These are phyloP conservation scores for Chaetomium fimeti DNA, from an alignment of 495 filamentous ascomycete species.

Conservation along the genomic window DNA sequence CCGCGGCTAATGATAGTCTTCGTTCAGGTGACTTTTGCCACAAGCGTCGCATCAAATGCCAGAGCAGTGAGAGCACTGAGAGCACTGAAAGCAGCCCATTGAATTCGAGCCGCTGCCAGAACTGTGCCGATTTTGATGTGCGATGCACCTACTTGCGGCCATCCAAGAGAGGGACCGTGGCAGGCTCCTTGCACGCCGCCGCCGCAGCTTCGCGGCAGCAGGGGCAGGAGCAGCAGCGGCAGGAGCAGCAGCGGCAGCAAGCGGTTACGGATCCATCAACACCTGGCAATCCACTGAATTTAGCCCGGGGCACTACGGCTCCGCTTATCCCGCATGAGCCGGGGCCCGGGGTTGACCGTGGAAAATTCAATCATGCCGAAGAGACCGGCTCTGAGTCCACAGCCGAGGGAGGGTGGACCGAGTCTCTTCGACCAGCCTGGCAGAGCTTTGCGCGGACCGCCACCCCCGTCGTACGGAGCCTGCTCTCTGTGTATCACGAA, in stretches of 20 bases:
- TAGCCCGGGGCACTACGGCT: neutral
- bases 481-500: slow-evolving; percentile 48
- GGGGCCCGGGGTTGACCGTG: neutral
- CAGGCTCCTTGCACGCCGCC: neutral
- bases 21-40: slow-evolving; percentile 35
- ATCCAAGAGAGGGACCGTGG: slow-evolving; percentile 20
- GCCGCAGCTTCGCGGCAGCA: slow-evolving; percentile 7
- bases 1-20: slow-evolving; percentile 16
- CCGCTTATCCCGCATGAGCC: neutral
- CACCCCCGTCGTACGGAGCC: slow-evolving; percentile 20
- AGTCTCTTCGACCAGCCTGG: slow-evolving; percentile 23
- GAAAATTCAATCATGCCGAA: slow-evolving; percentile 6
- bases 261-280: neutral
- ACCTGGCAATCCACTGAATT: neutral
- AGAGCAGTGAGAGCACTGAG: too few relatives aligned
- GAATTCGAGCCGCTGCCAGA: slow-evolving; percentile 31
- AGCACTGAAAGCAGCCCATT: slow-evolving; percentile 19
- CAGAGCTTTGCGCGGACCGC: slow-evolving; percentile 22
- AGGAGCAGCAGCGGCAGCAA: slow-evolving; percentile 20
- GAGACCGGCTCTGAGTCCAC: slow-evolving; percentile 10
- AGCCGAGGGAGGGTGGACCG: slow-evolving; percentile 9
- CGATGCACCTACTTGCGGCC: slow-evolving; percentile 24
- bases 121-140: slow-evolving; percentile 31
- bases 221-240: too few relatives aligned
- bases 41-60: slow-evolving; percentile 37